Evolutionary conservation across 768 basidiomycete genomes (phyloP).

Genomic region (Phaeolepiota aurea): DNA sequence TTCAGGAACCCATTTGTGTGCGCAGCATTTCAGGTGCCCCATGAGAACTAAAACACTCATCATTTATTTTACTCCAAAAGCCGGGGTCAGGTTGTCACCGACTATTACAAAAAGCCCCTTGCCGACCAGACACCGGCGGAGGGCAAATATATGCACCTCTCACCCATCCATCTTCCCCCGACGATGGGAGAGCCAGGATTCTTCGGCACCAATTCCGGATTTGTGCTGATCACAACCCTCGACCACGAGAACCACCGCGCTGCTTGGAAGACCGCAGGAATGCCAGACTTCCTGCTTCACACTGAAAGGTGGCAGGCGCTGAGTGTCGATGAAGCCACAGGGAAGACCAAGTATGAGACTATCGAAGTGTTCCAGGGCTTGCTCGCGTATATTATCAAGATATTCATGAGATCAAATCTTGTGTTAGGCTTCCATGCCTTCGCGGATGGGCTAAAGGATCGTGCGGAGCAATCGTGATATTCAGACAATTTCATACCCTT

Average conservation of each 20-base stretch:
- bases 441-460: slow-evolving; percentile 47
- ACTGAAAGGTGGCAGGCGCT: slow-evolving; percentile 62
- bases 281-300: slow-evolving; percentile 39
- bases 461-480: slow-evolving; percentile 15
- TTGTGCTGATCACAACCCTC: slow-evolving; percentile 37
- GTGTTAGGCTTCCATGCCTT: slow-evolving; percentile 40
- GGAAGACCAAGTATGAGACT: slow-evolving; percentile 57
- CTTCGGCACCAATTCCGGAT: slow-evolving; percentile 28
- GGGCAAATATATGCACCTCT: slow-evolving; percentile 39
- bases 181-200: slow-evolving; percentile 35
- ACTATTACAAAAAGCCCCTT: slow-evolving; percentile 28
- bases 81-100: slow-evolving; percentile 39
- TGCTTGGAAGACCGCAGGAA: slow-evolving; percentile 40
- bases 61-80: slow-evolving; percentile 16
- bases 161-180: slow-evolving; percentile 52
- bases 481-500: not conserved
- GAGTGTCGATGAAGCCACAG: slow-evolving; percentile 35
- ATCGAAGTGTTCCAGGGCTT: slow-evolving; percentile 51
- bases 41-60: too few species aligned
- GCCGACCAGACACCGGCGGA: slow-evolving; percentile 39
- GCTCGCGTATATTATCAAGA: slow-evolving; percentile 43
- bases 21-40: not conserved
- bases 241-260: slow-evolving; percentile 48
- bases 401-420: slow-evolving; percentile 34
- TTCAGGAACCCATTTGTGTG: slow-evolving; percentile 64